Conservation (phyloP, 805 yeast genomes). For the Saccharomyces eubayanus region DNA sequence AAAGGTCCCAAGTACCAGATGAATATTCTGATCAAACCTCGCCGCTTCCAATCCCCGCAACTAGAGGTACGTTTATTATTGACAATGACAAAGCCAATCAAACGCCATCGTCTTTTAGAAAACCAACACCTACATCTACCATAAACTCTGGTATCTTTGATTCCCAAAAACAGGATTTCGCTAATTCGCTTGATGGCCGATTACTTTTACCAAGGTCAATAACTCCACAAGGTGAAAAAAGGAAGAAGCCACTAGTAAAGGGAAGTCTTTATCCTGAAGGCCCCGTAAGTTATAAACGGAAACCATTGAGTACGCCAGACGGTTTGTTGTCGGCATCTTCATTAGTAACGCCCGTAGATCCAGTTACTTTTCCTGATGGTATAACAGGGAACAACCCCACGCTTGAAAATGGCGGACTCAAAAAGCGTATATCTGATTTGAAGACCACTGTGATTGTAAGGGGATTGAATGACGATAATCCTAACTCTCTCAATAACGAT, state of each 20-base stretch:
- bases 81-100: neutral
- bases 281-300: constrained; percentile 21
- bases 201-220: neutral
- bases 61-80: neutral
- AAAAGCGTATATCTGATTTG: constrained; percentile 28
- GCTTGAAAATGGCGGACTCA: neutral
- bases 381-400: neutral
- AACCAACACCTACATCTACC: constrained; percentile 1
- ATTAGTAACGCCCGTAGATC: constrained; percentile 6
- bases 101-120: neutral
- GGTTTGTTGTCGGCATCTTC: constrained; percentile 10
- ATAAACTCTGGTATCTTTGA: neutral
- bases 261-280: constrained; percentile 32
- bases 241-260: constrained; percentile 19
- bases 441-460: constrained; percentile 29
- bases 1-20: neutral
- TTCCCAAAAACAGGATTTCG: neutral
- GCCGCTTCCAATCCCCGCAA: neutral
- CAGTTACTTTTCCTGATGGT: constrained; percentile 5
- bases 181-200: neutral
- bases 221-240: constrained; percentile 8
- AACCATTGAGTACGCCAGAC: constrained; percentile 5
- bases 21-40: neutral
- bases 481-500: constrained; percentile 23
- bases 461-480: constrained; percentile 7